Base-by-base conservation (phyloP, 352 stramenopile genomes). In the Globisporangium lucens region DNA sequence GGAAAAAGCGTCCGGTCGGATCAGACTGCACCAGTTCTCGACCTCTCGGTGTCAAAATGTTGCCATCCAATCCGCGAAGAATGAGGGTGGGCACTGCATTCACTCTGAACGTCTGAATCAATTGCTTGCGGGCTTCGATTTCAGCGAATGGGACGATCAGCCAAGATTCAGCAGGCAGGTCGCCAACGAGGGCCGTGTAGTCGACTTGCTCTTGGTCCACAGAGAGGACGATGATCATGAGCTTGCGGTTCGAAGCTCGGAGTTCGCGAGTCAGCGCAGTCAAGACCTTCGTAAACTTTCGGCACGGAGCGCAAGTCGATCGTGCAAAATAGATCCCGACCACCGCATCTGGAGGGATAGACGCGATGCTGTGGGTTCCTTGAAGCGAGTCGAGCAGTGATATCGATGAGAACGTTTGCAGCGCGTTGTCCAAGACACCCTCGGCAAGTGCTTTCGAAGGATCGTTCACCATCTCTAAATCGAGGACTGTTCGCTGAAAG, bases 271-370 rank as follows among this genome's bases (percentile, higher is more conserved):
- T 94, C 30, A 94, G 38, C 27, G 56, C 53, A 20, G 75, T 76
- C 29, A 96, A 59, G 46, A 63, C 56, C 51, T 86, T 90, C 7
- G 78, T 84, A 41, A 94, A 78, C 38, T 76, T 75, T 53, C 75
- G 78, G 60, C 87, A 94, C 17, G 71, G 66, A 10, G 61, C 56
- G 56, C 75, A 88, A 24, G 73, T 82, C 0, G 75, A 76, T 43
- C 78, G 71, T 2, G 81, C 75, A 65, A 96, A 95, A 68, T 92
- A 93, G 30, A 96, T 85, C 12, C 83, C 85, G 41, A 95, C 77
- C 6, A 95, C 79, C 30, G 85, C 72, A 27, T 86, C 72, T 4
- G 76, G 47, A 29, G 84, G 65, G 36, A 94, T 77, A 0, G 69
- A 68, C 22, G 83, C 71, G 38, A 96, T 70, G 5, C 66, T 81